Conservation (phyloP, 176 grass and related monocot genomes). For the Sorghum bicolor region Sorghum_bicolor_NCBIv3 NC_012870.2:75424001-75424500, state of each 20-base stretch:
- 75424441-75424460: not conserved
- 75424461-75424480: not conserved
- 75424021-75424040: slow-evolving; percentile 72
- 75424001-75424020: slow-evolving; percentile 29
- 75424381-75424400: slow-evolving; percentile 24
- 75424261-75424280: not conserved
- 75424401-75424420: slow-evolving; percentile 20
- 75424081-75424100: slow-evolving; percentile 43
- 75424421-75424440: not conserved
- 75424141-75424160: not conserved
- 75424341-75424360: slow-evolving; percentile 64
- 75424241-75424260: slow-evolving; percentile 23
- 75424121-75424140: not conserved
- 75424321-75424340: slow-evolving; percentile 71
- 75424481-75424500: not conserved
- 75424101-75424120: not conserved
- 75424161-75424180: not conserved
- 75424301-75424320: slow-evolving; percentile 60
- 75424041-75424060: slow-evolving; percentile 82
- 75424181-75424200: not conserved
- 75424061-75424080: slow-evolving; percentile 80
- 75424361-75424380: slow-evolving; percentile 87
- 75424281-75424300: slow-evolving; percentile 9
- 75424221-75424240: not conserved
- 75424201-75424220: not conserved